Conservation (phyloP, 2,329 filamentous ascomycete genomes). For the Neocatenulostroma microsporum region DNA sequence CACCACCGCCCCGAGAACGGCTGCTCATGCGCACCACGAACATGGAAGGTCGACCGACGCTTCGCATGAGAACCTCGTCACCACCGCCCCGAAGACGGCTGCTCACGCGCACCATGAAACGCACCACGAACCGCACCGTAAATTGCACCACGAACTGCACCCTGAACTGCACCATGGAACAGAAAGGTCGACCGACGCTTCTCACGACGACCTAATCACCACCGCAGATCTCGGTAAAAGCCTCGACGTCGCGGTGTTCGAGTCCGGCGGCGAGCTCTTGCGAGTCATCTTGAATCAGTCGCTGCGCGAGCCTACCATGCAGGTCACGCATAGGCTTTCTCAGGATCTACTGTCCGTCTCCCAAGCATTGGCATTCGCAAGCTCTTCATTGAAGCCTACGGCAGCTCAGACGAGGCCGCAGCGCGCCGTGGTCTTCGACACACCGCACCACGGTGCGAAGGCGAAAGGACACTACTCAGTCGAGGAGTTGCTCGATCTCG, state of each 20-base stretch:
- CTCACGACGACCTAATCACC: slow-evolving; percentile 2
- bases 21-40: too few relatives aligned
- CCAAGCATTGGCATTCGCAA: slow-evolving; percentile 11
- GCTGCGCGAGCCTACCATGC: slow-evolving; percentile 13
- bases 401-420: neutral
- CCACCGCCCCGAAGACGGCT: too few relatives aligned
- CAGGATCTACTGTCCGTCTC: slow-evolving; percentile 21
- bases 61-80: too few relatives aligned
- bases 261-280: slow-evolving; percentile 33
- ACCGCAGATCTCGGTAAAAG: slow-evolving; percentile 28
- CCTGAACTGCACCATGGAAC: too few relatives aligned
- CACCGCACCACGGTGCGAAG: neutral
- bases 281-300: slow-evolving; percentile 34
- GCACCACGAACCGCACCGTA: too few relatives aligned
- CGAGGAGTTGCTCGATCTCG: neutral
- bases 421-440: neutral
- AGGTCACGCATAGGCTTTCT: slow-evolving; percentile 20
- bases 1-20: too few relatives aligned
- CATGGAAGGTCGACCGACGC: too few relatives aligned
- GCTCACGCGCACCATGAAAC: too few relatives aligned
- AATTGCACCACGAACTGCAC: too few relatives aligned
- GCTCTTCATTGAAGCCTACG: neutral
- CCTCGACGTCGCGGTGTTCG: slow-evolving; percentile 35
- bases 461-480: slow-evolving; percentile 1
- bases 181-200: too few relatives aligned